These are phyloP conservation scores for Paradendryphiella salina DNA, from an alignment of 2,329 filamentous ascomycete genomes.

Conservation along the genomic window DNA sequence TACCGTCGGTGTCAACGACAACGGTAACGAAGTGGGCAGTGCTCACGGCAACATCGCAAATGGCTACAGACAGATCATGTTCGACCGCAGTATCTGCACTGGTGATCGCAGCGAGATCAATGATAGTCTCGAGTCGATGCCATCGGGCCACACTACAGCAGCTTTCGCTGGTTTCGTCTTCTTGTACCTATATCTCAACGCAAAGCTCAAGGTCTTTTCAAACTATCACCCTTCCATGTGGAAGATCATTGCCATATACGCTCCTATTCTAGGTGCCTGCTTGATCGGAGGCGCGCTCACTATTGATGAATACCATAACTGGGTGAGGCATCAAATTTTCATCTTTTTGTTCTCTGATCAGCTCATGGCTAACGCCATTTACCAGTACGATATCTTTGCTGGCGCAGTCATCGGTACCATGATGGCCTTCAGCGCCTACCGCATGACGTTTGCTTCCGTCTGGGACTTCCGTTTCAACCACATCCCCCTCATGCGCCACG, in stretches of 20 bases:
- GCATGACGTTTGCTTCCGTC: constrained; percentile 68
- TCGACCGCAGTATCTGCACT: constrained; percentile 70
- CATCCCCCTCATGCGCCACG: constrained; percentile 64
- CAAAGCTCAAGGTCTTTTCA: constrained; percentile 74
- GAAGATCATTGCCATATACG: constrained; percentile 68
- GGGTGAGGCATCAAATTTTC: constrained; percentile 3
- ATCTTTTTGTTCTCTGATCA: not conserved
- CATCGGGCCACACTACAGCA: constrained; percentile 73
- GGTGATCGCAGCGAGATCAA: constrained; percentile 67
- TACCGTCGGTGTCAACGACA: constrained; percentile 18
- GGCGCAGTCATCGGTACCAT: constrained; percentile 67
- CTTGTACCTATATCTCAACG: constrained; percentile 74
- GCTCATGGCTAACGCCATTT: not conserved
- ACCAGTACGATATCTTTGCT: constrained; percentile 71
- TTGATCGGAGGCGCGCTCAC: constrained; percentile 71
- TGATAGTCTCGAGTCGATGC: constrained; percentile 71
- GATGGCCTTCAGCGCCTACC: constrained; percentile 67
- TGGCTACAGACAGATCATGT: constrained; percentile 66
- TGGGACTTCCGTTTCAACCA: constrained; percentile 72
- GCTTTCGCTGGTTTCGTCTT: constrained; percentile 73
- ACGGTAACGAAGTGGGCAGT: constrained; percentile 48
- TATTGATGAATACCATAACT: constrained; percentile 72
- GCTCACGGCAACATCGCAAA: constrained; percentile 54
- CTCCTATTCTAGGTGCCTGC: constrained; percentile 67
- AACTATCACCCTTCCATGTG: constrained; percentile 75